These are phyloP conservation scores for Cercospora nicotianae DNA, from an alignment of 2,329 filamentous ascomycete genomes.

Conservation along the genomic window DNA sequence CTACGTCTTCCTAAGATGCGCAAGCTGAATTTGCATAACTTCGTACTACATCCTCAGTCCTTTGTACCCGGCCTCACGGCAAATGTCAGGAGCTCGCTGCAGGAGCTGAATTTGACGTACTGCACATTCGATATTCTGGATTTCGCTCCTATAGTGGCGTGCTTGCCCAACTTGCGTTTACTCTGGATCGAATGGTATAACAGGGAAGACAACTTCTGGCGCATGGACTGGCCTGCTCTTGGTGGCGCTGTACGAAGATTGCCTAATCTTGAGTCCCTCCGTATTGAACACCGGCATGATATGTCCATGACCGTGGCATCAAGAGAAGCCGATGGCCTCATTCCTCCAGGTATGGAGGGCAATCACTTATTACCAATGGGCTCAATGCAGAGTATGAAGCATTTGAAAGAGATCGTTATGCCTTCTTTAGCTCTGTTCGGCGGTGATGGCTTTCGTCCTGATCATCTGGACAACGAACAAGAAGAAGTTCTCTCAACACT, in stretches of 20 bases:
- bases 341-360: not conserved
- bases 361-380: not conserved
- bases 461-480: not conserved
- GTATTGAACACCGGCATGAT: not conserved
- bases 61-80: not conserved
- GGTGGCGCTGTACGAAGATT: not conserved
- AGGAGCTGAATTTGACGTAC: not conserved
- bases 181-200: not conserved
- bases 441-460: not conserved
- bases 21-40: not conserved
- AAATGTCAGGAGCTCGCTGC: not conserved
- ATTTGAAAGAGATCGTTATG: not conserved
- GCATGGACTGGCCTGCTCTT: not conserved
- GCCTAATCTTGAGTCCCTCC: not conserved
- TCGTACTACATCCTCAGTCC: not conserved
- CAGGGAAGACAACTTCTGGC: constrained; percentile 5
- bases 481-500: not conserved
- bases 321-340: constrained; percentile 1
- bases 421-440: constrained; percentile 4
- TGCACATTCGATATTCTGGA: not conserved
- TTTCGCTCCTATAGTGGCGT: not conserved
- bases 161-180: not conserved
- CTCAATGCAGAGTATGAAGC: not conserved
- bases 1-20: not conserved
- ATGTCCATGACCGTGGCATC: not conserved